Conservation (phyloP, 1,284 basidiomycete species). For the Phellinidium pouzarii region DNA sequence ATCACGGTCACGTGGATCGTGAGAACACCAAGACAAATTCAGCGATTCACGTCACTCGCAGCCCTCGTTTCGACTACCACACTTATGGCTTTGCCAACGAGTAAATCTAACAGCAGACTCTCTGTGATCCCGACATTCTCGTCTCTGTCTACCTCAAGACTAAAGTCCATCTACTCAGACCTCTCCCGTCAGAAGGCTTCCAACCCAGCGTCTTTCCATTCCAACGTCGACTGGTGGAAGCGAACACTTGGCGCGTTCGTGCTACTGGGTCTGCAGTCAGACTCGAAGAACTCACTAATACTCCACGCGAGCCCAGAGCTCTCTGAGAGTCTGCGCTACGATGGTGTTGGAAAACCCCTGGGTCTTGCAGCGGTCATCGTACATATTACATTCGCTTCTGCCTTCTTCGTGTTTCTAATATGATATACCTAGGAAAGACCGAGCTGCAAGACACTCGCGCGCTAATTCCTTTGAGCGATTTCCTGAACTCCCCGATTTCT, state of each 20-base stretch:
- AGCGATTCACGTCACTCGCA: neutral
- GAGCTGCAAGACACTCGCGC: conserved; percentile 46
- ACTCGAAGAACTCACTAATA: conserved; percentile 49
- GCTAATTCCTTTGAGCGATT: conserved; percentile 50
- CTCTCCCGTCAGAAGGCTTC: conserved; percentile 77
- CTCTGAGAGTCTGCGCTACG: conserved; percentile 54
- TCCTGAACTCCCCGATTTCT: conserved; percentile 52
- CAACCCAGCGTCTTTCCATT: conserved; percentile 77
- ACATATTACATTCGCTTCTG: conserved; percentile 31
- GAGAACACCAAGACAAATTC: neutral
- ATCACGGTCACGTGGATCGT: neutral
- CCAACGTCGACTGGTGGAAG: conserved; percentile 87
- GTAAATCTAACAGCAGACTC: conserved; percentile 18
- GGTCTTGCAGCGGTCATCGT: conserved; percentile 79
- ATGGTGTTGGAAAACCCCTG: conserved; percentile 74
- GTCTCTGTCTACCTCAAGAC: conserved; percentile 49
- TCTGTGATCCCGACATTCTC: conserved; percentile 42
- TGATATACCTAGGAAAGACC: conserved; percentile 47
- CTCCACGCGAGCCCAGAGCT: conserved; percentile 57
- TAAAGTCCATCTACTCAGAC: conserved; percentile 85
- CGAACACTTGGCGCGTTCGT: conserved; percentile 59
- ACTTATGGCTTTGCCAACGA: conserved; percentile 7
- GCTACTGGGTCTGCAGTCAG: conserved; percentile 47
- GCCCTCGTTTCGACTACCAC: neutral
- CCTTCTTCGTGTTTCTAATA: conserved; percentile 20